Evolutionary conservation across 305 asterid species (phyloP).

Genomic region (Solanum chacoense): DNA sequence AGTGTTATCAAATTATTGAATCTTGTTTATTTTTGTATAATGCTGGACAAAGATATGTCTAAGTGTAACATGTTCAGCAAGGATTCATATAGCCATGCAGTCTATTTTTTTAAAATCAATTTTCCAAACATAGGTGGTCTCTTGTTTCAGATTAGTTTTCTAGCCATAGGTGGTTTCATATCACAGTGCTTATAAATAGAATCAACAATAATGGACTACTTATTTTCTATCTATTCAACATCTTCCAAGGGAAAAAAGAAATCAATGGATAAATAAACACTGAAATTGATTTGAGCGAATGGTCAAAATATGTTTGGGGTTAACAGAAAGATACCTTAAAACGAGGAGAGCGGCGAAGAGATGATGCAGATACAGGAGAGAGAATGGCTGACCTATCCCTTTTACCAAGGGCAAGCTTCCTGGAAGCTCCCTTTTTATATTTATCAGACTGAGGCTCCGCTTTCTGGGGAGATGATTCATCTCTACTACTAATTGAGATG

Average conservation of each 20-base stretch:
- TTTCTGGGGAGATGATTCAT: constrained; percentile 32
- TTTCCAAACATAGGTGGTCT: background rate
- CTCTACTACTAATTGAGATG: constrained; percentile 36
- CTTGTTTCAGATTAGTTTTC: background rate
- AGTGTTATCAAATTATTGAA: background rate
- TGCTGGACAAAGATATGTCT: background rate
- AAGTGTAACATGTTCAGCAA: background rate
- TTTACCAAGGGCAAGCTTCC: constrained; percentile 27
- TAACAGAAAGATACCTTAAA: constrained; percentile 35
- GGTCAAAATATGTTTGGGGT: background rate
- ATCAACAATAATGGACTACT: background rate
- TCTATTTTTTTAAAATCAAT: background rate
- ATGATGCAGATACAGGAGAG: constrained; percentile 50
- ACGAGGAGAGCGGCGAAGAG: constrained; percentile 50
- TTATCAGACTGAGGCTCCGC: constrained; percentile 23
- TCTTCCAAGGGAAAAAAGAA: background rate
- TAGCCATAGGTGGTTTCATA: background rate
- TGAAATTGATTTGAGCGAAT: background rate
- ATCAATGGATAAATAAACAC: background rate
- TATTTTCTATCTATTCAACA: background rate
- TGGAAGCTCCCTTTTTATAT: constrained; percentile 16
- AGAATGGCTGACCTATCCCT: constrained; percentile 12
- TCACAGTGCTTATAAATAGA: background rate
- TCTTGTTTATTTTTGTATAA: background rate
- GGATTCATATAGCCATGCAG: background rate